These are phyloP conservation scores for Parmelia sp. DNA, from an alignment of 495 filamentous ascomycete species.

Conservation along the genomic window DNA sequence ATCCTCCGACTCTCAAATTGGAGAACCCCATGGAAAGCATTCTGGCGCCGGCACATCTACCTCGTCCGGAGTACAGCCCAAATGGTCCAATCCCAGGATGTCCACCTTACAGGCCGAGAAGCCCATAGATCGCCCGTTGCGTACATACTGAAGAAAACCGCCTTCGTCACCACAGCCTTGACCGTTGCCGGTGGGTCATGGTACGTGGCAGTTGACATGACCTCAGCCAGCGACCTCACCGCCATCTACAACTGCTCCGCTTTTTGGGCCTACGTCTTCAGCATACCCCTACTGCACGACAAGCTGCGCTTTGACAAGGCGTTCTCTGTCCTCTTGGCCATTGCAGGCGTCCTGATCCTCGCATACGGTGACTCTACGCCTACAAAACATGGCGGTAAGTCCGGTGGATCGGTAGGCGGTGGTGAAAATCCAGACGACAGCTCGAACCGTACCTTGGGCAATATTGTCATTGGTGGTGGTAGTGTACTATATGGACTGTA, in stretches of 20 bases:
- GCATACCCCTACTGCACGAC: conserved; percentile 81
- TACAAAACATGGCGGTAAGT: conserved; percentile 46
- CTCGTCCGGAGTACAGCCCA: conserved; percentile 71
- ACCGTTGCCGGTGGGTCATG: conserved; percentile 90
- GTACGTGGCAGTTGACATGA: conserved; percentile 92
- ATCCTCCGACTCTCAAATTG: conserved; percentile 69
- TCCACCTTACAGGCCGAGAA: conserved; percentile 46
- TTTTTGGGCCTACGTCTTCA: conserved; percentile 97
- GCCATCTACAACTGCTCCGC: conserved; percentile 99
- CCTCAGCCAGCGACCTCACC: conserved; percentile 83
- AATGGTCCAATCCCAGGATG: conserved; percentile 71
- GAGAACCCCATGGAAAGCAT: conserved; percentile 69
- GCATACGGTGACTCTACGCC: conserved; percentile 70
- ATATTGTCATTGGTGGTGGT: conserved; percentile 87
- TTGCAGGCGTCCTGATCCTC: conserved; percentile 81
- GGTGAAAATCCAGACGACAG: conserved; percentile 44
- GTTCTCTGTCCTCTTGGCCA: conserved; percentile 75
- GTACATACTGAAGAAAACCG: conserved; percentile 72
- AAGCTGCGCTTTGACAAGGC: conserved; percentile 73
- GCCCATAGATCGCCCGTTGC: conserved; percentile 53
- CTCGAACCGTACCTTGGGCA: conserved; percentile 63
- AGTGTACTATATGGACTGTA: conserved; percentile 94
- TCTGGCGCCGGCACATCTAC: conserved; percentile 76
- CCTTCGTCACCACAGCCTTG: conserved; percentile 74
- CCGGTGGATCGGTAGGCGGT: conserved; percentile 42